Conservation (phyloP, 495 filamentous ascomycete genomes). For the Podospora fimiseda region DNA sequence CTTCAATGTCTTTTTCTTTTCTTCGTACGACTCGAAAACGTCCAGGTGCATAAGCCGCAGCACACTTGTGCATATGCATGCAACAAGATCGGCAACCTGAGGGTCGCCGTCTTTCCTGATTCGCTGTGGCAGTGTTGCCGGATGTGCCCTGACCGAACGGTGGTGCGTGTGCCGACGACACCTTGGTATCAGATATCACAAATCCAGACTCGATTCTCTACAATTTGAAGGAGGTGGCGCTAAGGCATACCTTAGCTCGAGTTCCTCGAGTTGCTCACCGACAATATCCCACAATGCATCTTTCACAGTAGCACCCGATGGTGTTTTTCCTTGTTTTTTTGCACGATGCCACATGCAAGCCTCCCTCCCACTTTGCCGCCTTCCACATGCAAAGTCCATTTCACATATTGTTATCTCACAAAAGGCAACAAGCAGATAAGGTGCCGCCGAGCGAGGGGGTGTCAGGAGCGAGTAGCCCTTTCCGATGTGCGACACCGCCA, state of each 20-base stretch:
- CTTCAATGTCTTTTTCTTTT: not conserved
- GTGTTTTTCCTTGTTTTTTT: not conserved
- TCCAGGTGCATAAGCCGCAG: slow-evolving; percentile 1
- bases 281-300: not conserved
- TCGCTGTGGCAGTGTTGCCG: not conserved
- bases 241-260: not conserved
- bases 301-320: not conserved
- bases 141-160: not conserved
- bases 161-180: not conserved
- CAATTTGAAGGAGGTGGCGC: not conserved
- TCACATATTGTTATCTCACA: not conserved
- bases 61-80: slow-evolving; percentile 13
- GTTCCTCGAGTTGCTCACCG: not conserved
- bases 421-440: not conserved
- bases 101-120: slow-evolving; percentile 1
- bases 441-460: not conserved
- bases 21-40: not conserved
- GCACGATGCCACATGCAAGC: no score
- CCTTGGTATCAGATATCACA: not conserved
- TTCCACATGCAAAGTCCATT: not conserved
- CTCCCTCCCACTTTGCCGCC: no score
- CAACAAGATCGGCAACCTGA: slow-evolving; percentile 10
- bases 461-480: not conserved
- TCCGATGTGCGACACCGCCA: slow-evolving; percentile 6
- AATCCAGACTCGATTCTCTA: not conserved